phyloP scores from a whole-genome alignment of 2,329 filamentous ascomycete species.

The Hortaea werneckii region DNA sequence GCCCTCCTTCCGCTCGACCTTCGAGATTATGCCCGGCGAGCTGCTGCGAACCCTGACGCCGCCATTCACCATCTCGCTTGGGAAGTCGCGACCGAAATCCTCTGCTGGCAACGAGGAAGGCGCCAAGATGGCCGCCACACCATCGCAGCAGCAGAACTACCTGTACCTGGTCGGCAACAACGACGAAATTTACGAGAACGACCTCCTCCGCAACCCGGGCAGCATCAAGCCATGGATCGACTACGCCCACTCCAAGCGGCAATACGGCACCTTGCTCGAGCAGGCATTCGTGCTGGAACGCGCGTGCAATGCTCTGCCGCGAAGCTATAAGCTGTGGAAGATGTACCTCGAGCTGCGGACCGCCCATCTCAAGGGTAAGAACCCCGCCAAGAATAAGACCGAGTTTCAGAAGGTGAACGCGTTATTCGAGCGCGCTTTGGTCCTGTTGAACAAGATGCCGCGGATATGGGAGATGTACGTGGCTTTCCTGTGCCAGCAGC shows the following conservation, averaged over 20 bases:
- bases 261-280: constrained; percentile 74
- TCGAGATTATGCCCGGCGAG: constrained; percentile 28
- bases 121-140: neutral
- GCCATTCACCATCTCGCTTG: constrained; percentile 17
- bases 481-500: constrained; percentile 78
- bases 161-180: constrained; percentile 57
- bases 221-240: constrained; percentile 90
- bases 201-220: constrained; percentile 74
- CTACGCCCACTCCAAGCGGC: constrained; percentile 83
- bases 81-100: constrained; percentile 11
- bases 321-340: constrained; percentile 98
- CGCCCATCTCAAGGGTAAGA: constrained; percentile 57
- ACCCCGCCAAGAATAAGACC: constrained; percentile 64
- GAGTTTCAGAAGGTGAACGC: constrained; percentile 93
- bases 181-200: constrained; percentile 93
- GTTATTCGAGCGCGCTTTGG: constrained; percentile 83
- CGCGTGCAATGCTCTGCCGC: constrained; percentile 77
- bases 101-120: constrained; percentile 1
- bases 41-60: constrained; percentile 32
- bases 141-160: constrained; percentile 15
- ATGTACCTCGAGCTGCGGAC: constrained; percentile 82
- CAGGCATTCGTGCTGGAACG: constrained; percentile 83
- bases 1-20: too few relatives aligned
- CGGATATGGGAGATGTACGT: constrained; percentile 98
- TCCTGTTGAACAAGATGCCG: constrained; percentile 97